These are phyloP conservation scores for Penicillium sp. DNA, from an alignment of 2,329 filamentous ascomycete species.

Conservation along the genomic window DNA sequence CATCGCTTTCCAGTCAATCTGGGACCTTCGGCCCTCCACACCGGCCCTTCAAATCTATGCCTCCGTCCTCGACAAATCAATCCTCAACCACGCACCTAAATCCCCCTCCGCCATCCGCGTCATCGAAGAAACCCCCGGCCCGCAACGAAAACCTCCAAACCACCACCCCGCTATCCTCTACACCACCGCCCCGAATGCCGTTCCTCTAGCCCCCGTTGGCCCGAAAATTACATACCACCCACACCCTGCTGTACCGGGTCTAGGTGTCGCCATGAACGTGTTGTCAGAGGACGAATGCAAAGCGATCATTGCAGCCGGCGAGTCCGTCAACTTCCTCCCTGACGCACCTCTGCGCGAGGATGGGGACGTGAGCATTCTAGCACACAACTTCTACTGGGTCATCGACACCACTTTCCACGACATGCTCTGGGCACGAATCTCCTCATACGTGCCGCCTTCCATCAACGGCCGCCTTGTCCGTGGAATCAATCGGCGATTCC, in stretches of 20 bases:
- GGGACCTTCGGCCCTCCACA: conserved; percentile 60
- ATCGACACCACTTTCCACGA: conserved; percentile 67
- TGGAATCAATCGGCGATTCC: conserved; percentile 70
- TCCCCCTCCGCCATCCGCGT: conserved; percentile 52
- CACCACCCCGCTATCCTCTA: conserved; percentile 69
- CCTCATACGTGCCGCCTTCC: conserved; percentile 59
- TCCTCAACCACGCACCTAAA: conserved; percentile 46
- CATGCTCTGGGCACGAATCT: conserved; percentile 65
- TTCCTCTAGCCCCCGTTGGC: conserved; percentile 53
- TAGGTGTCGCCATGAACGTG: conserved; percentile 64
- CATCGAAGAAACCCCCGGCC: conserved; percentile 65
- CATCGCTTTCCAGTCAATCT: conserved; percentile 63
- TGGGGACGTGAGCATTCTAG: conserved; percentile 66
- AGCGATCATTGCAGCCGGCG: conserved; percentile 68
- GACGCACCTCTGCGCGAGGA: conserved; percentile 70
- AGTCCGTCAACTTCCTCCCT: conserved; percentile 67
- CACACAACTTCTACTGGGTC: conserved; percentile 77
- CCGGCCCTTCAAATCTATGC: conserved; percentile 55
- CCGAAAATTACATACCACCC: conserved; percentile 59
- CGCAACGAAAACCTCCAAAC: conserved; percentile 68
- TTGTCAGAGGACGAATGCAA: conserved; percentile 66
- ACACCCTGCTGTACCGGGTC: conserved; percentile 66
- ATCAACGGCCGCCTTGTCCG: conserved; percentile 62
- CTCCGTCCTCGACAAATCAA: conserved; percentile 63
- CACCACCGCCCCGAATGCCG: conserved; percentile 61